Evolutionary conservation across 2,329 filamentous ascomycete genomes (phyloP).

Genomic region (Colletotrichum cuscutae): DNA sequence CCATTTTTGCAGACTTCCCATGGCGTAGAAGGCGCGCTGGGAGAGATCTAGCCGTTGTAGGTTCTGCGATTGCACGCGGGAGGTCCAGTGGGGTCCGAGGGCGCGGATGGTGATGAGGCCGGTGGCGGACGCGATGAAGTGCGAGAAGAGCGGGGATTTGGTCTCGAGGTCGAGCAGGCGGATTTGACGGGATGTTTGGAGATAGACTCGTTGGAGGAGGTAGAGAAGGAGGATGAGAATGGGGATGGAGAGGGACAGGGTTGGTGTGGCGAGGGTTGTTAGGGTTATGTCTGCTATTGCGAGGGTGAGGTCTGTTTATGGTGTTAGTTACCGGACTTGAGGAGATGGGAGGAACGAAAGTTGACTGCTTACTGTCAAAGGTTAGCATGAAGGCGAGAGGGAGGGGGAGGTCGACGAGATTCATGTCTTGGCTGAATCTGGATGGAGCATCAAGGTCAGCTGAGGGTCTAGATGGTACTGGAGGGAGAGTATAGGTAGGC

Average conservation of each 20-base stretch:
- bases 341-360: no score
- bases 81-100: conserved; percentile 58
- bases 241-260: conserved; percentile 57
- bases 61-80: conserved; percentile 54
- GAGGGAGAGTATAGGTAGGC: background rate
- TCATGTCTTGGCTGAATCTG: conserved; percentile 42
- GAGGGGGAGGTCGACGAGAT: conserved; percentile 40
- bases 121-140: conserved; percentile 57
- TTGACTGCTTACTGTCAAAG: conserved; percentile 1
- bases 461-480: rapidly evolving
- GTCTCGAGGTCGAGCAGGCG: conserved; percentile 54
- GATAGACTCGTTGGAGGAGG: conserved; percentile 49
- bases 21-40: conserved; percentile 66
- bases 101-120: conserved; percentile 63
- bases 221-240: conserved; percentile 40
- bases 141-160: conserved; percentile 51
- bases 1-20: conserved; percentile 68
- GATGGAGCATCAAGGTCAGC: background rate
- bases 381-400: conserved; percentile 40
- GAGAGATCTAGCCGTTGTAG: conserved; percentile 61
- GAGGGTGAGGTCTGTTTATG: conserved; percentile 6
- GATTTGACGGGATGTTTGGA: conserved; percentile 54
- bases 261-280: conserved; percentile 54
- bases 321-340: background rate
- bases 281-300: conserved; percentile 56